Percentiles rank a stretch among this genome's conserved stretches.
phyloP scores from a whole-genome alignment of 176 grass and related monocot species.

The Oropetium thomaeum region DNA sequence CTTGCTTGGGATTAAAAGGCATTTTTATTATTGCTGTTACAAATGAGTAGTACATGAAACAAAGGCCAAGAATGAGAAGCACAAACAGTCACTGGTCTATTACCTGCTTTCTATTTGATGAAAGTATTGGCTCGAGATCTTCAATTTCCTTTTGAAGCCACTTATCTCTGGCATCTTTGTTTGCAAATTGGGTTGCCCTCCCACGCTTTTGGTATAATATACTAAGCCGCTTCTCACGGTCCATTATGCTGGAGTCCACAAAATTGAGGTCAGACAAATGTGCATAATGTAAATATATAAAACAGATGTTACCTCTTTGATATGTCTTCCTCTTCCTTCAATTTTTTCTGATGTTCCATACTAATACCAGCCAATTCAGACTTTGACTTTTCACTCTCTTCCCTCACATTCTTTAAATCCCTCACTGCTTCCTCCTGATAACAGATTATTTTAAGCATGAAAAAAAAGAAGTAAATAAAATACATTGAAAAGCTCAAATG shows the following conservation, averaged over 20 bases:
- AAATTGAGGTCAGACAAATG: slow-evolving; percentile 26
- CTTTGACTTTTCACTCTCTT: slow-evolving; percentile 85
- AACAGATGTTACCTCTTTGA: slow-evolving; percentile 66
- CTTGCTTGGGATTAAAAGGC: too few species aligned
- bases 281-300: background rate
- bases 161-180: slow-evolving; percentile 83
- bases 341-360: slow-evolving; percentile 70
- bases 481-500: slow-evolving; percentile 24
- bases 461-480: slow-evolving; percentile 20
- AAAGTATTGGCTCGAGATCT: slow-evolving; percentile 86
- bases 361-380: slow-evolving; percentile 77
- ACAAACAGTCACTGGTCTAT: slow-evolving; percentile 24
- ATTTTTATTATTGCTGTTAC: too few species aligned
- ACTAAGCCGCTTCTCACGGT: slow-evolving; percentile 90
- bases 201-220: slow-evolving; percentile 99
- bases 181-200: slow-evolving; percentile 87
- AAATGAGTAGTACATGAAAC: slow-evolving; percentile 6
- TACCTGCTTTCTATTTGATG: slow-evolving; percentile 90
- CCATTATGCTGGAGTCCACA: slow-evolving; percentile 74
- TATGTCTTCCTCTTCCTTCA: slow-evolving; percentile 88
- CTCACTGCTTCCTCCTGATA: slow-evolving; percentile 75
- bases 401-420: slow-evolving; percentile 69
- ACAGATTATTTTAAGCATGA: slow-evolving; percentile 27
- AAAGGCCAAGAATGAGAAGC: slow-evolving; percentile 5
- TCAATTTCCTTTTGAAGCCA: slow-evolving; percentile 98